Base-by-base conservation (phyloP, 139 green algal genomes). In the Zygnema circumcarinatum region DNA sequence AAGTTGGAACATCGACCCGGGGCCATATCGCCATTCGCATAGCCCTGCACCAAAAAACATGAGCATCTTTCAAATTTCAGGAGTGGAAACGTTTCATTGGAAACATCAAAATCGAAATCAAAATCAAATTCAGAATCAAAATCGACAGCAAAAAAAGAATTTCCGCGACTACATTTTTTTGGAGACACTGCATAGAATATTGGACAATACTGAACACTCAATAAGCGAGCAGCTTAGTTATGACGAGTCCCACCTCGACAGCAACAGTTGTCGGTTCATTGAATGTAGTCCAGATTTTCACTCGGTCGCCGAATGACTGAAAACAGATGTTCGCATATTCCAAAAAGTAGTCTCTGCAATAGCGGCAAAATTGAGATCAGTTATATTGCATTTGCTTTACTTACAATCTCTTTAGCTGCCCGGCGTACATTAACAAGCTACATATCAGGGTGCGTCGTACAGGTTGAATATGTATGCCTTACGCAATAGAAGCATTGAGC, bases 271-370 rank as follows among this genome's bases (percentile, higher is more conserved):
- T 36, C 20, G 80, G 85, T 38, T 89, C 85, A 38, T 85, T 84
- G 31, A 89, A 83, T 16, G 80, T 89, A 3, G 84, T 88, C 80
- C 80, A 90, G 16, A 36, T 67, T 53, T 87, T 87, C 1, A 90
- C 84, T 2, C 84, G 84, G 78, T 89, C 84, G 0, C 84, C 84
- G 36, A 89, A 88, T 22, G 32, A 11, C 16, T 35, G 35, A 38
- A 89, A 89, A 1, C 84, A 89, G 29, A 86, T 32, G 16, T 88
- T 54, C 39, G 84, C 84, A 35, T 89, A 89, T 0, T 40, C 36
- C 1, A 25, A 3, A 87, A 89, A 89, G n/a, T 89, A 76, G 35
- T 79, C 0, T 41, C 80, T 86, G 80, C 16, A 25, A 62, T 62
- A 16, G 16, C 16, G 47, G n/a, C 16, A 62, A 16, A 62, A 62